phyloP scores from a whole-genome alignment of 176 grass and related monocot species.

The bread wheat (Triticum aestivum) region IWGSC_CS_RefSeq_v2.1 NC_057799.1:109919480-109919979 shows the following conservation, averaged over 20 bases:
- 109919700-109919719: constrained; percentile 40
- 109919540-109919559: neutral
- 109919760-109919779: constrained; percentile 51
- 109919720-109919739: constrained; percentile 35
- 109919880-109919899: constrained; percentile 34
- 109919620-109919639: too few relatives aligned
- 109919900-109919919: constrained; percentile 48
- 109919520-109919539: neutral
- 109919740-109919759: constrained; percentile 56
- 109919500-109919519: too few relatives aligned
- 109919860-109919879: constrained; percentile 37
- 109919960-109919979: constrained; percentile 58
- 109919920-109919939: constrained; percentile 46
- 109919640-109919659: too few relatives aligned
- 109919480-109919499: too few relatives aligned
- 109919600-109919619: too few relatives aligned
- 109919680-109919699: constrained; percentile 51
- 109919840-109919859: constrained; percentile 38
- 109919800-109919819: constrained; percentile 35
- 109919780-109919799: constrained; percentile 74
- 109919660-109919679: neutral
- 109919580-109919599: too few relatives aligned
- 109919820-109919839: constrained; percentile 54
- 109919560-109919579: too few relatives aligned
- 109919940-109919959: constrained; percentile 37